Conservation (phyloP, 345 rosid species). For the Dipteronia dyeriana region DNA sequence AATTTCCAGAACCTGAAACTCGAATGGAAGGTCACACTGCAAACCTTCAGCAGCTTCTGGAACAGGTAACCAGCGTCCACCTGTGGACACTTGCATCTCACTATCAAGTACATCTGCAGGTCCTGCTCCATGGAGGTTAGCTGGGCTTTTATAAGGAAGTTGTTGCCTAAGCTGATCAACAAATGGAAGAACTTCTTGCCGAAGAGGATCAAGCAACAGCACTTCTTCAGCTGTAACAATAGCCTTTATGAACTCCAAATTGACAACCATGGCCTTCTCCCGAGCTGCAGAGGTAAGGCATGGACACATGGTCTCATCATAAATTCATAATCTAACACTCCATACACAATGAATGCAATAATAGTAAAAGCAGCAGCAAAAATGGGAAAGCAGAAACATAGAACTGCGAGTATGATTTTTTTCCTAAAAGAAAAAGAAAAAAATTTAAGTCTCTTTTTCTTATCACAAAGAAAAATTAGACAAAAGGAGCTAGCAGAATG, state of each 20-base stretch:
- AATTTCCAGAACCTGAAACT: slow-evolving; percentile 92
- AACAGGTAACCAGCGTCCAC: slow-evolving; percentile 51
- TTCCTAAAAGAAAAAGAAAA: too few relatives aligned
- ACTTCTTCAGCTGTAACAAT: slow-evolving; percentile 88
- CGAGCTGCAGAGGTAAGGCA: slow-evolving; percentile 50
- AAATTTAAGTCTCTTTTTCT: neutral
- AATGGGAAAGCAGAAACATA: neutral
- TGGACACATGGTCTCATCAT: neutral
- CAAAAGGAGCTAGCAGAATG: neutral
- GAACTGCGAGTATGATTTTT: too few relatives aligned
- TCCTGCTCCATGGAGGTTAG: slow-evolving; percentile 37
- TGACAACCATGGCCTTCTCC: slow-evolving; percentile 90
- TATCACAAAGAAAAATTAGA: neutral
- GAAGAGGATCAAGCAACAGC: slow-evolving; percentile 71
- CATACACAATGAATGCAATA: neutral
- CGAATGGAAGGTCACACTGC: slow-evolving; percentile 88
- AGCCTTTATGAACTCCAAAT: slow-evolving; percentile 78
- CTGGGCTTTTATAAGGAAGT: slow-evolving; percentile 49
- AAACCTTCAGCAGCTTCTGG: slow-evolving; percentile 76
- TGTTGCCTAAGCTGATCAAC: slow-evolving; percentile 80
- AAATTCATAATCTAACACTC: neutral
- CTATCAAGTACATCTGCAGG: slow-evolving; percentile 34
- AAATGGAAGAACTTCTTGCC: slow-evolving; percentile 71
- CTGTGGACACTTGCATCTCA: slow-evolving; percentile 45
- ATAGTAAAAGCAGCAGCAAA: neutral